phyloP scores from a whole-genome alignment of 164 flowering plant genomes.

The Tetrastigma voinierianum region DNA sequence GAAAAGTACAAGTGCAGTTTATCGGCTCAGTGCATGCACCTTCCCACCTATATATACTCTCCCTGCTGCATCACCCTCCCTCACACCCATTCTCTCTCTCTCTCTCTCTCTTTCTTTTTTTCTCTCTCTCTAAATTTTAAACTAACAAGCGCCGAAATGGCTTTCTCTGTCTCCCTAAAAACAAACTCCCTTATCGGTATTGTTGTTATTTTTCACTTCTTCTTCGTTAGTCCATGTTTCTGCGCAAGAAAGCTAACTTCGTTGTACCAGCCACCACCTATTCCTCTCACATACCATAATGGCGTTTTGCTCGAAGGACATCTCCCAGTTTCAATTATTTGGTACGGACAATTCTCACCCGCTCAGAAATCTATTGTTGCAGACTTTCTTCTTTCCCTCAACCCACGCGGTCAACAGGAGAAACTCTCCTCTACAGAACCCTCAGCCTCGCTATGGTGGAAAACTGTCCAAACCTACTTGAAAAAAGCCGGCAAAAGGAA shows the following conservation, averaged over 20 bases:
- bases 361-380: slow-evolving; percentile 41
- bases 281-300: slow-evolving; percentile 36
- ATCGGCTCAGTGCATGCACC: slow-evolving; percentile 25
- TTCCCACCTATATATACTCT: slow-evolving; percentile 15
- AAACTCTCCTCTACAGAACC: slow-evolving; percentile 10
- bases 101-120: not conserved
- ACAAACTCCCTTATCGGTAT: slow-evolving; percentile 8
- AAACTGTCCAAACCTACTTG: slow-evolving; percentile 20
- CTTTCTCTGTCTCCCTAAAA: slow-evolving; percentile 2
- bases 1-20: slow-evolving; percentile 7
- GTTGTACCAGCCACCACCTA: slow-evolving; percentile 32
- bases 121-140: not conserved
- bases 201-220: slow-evolving; percentile 8
- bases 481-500: slow-evolving; percentile 23
- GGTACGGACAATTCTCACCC: slow-evolving; percentile 48
- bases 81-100: not conserved
- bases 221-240: slow-evolving; percentile 7
- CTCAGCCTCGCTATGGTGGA: slow-evolving; percentile 40
- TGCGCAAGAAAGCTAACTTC: slow-evolving; percentile 34
- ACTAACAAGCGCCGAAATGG: slow-evolving; percentile 10
- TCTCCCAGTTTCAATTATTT: slow-evolving; percentile 32
- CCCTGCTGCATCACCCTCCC: not conserved
- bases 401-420: slow-evolving; percentile 4
- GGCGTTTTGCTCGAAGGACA: slow-evolving; percentile 47
- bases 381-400: slow-evolving; percentile 44